Conservation (phyloP, 352 stramenopile genomes). For the Globisporangium iwayamae region DNA sequence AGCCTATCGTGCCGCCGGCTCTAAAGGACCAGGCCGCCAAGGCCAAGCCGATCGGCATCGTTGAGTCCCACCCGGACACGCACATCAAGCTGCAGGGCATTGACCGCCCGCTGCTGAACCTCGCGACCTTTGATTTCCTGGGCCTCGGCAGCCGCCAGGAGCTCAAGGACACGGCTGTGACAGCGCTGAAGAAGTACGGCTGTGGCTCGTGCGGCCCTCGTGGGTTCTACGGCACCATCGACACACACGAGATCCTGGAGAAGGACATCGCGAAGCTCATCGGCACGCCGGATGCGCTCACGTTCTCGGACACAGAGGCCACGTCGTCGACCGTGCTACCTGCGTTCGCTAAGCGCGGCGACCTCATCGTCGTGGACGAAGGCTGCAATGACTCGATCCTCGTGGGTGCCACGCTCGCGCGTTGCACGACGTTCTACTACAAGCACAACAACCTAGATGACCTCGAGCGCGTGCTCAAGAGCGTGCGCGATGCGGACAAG, state of each 20-base stretch:
- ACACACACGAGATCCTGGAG: constrained; percentile 89
- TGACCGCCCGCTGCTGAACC: constrained; percentile 87
- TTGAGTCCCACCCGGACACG: constrained; percentile 76
- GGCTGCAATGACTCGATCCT: constrained; percentile 94
- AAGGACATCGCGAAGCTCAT: constrained; percentile 91
- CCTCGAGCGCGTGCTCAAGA: constrained; percentile 91
- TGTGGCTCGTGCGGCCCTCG: constrained; percentile 96
- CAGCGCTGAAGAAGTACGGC: constrained; percentile 95
- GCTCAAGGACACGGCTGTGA: constrained; percentile 86
- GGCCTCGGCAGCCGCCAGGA: constrained; percentile 81
- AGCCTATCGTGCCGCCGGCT: constrained; percentile 79
- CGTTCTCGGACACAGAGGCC: constrained; percentile 96
- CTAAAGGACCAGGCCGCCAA: constrained; percentile 29
- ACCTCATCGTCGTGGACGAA: constrained; percentile 96
- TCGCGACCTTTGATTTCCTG: constrained; percentile 97
- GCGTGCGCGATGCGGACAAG: constrained; percentile 85
- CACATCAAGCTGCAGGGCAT: constrained; percentile 80
- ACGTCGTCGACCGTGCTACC: constrained; percentile 93
- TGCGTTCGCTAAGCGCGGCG: constrained; percentile 96
- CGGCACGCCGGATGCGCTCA: constrained; percentile 92
- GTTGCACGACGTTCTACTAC: constrained; percentile 94
- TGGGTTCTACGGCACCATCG: constrained; percentile 98
- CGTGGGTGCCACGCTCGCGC: constrained; percentile 90
- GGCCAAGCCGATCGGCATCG: constrained; percentile 58
- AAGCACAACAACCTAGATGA: constrained; percentile 98